Evolutionary conservation across 768 basidiomycete species (phyloP), one percentile per base, ranked within the genome.

Genomic region (Mycena haematopus): DNA sequence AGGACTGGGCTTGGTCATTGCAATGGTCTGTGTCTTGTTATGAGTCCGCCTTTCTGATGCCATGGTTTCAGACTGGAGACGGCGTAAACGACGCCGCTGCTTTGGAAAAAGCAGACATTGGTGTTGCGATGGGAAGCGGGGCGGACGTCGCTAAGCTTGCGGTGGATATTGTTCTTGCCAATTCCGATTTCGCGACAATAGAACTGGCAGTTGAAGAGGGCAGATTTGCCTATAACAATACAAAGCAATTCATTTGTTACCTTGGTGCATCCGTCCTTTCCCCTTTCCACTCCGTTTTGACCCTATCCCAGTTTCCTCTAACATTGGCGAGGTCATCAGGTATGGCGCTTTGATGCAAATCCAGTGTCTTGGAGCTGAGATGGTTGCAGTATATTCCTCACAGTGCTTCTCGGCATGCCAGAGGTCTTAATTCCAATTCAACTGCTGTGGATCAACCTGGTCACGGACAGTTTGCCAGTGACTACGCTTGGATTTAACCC

Each of bases 361-460:
- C 24, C 9, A 21, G 10, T 10, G 58, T 8, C n/a, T 17, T 44
- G 40, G n/a, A 5, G 27, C 25, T 64, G 25, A 40, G 65, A 60
- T 72, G 74, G 82, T 31, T 56, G 10, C 55, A 82, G 92, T 75
- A 99, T 99, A 77, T 99, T 99, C 83, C 78, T 99, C 68, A 98
- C 97, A 2, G 96, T 99, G 25, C 82, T 98, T 51, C 82, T 99
- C 63, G 96, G 97, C 72, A 99, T 99, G 96, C 96, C 96, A n/a
- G 96, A 99, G 75, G 96, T 96, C 54, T 80, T 99, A 58, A 98
- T 98, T 70, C 95, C 95, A 44, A 95, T 98, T 17, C 96, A 99
- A 83, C 82, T 99, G 45, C 89, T 99, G 55, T 99, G 95, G 95
- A 95, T 99, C 73, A 99, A 99, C 78, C 80, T 99, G 59, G 95